Evolutionary conservation across 2,329 filamentous ascomycete genomes (phyloP), one percentile per base, ranked within the genome.

Genomic region (Colletotrichum sp.): DNA sequence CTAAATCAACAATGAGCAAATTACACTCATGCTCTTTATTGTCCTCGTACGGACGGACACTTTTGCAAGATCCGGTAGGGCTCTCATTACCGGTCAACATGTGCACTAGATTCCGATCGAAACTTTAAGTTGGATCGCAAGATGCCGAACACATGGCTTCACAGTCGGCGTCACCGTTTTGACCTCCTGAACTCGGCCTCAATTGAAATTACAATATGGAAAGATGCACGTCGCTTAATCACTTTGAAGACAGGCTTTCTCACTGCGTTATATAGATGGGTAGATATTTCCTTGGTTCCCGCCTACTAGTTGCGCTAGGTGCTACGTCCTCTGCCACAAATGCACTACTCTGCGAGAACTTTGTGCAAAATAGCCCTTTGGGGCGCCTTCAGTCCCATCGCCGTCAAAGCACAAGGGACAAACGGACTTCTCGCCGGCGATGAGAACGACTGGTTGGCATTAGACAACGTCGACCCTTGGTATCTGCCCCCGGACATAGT

Each of bases 241-340:
- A 13, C n/a, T 21, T 21, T 0, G n/a, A 21, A 52, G 6, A 52
- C 4, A 12, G 0, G 2, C 43, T 52, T 52, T 10, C 2, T 13
- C 10, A 13, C 1, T 5, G 6, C 6, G n/a, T 13, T 52, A 52
- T 52, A 52, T 21, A 52, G 43, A 21, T 21, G 3, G 43, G 6
- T 5, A 2, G 3, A 48, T 0, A 52, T 24, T 0, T 1, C 43
- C 6, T 13, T 13, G 1, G 1, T 52, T 52, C n/a, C 4, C 1
- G 6, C 12, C n/a, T 13, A 7, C 3, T 52, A 21, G n/a, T 13
- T 21, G n/a, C n/a, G 3, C n/a, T 7, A 21, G n/a, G 6, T 52
- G n/a, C n/a, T 3, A 52, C n/a, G 4, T 52, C 43, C n/a, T 52
- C 43, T 52, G 43, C 43, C 43, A 52, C n/a, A 21, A 52, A 52